Percentiles rank a stretch among this genome's conserved stretches.
These are phyloP conservation scores for Xylaria sp. DNA, from an alignment of 2,329 filamentous ascomycete genomes.

Conservation along the genomic window DNA sequence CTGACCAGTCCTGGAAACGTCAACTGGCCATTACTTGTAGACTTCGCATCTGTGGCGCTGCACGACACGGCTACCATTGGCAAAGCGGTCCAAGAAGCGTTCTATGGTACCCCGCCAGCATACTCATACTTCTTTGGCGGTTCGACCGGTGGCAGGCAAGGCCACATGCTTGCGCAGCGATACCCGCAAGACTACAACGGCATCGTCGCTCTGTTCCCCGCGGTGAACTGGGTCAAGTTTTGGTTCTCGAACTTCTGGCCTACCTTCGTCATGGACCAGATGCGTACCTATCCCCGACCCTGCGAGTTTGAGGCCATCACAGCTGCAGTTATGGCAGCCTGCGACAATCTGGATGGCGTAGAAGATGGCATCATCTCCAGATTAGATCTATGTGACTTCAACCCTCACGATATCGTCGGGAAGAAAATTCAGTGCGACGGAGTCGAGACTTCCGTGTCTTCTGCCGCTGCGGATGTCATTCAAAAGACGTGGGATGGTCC, in stretches of 20 bases:
- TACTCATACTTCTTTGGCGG: background rate
- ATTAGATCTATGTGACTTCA: background rate
- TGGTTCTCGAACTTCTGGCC: background rate
- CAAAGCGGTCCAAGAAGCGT: background rate
- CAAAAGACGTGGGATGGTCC: background rate
- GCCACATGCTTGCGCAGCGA: background rate
- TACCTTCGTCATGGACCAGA: background rate
- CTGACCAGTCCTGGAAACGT: background rate
- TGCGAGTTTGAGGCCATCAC: background rate
- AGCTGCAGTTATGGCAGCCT: background rate
- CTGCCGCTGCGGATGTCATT: background rate
- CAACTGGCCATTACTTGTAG: background rate
- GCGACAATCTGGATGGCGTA: background rate
- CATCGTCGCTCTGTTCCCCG: background rate
- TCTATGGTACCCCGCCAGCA: background rate
- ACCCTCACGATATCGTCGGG: background rate
- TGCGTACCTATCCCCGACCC: background rate
- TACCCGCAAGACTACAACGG: background rate
- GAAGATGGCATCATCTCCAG: background rate
- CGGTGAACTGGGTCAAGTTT: background rate
- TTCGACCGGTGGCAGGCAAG: background rate
- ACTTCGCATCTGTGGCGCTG: background rate
- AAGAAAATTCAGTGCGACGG: background rate
- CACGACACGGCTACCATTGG: background rate
- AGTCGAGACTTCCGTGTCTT: background rate